Evolutionary conservation across 306 rosid species (phyloP).

Genomic region (Sindora glabra): DNA sequence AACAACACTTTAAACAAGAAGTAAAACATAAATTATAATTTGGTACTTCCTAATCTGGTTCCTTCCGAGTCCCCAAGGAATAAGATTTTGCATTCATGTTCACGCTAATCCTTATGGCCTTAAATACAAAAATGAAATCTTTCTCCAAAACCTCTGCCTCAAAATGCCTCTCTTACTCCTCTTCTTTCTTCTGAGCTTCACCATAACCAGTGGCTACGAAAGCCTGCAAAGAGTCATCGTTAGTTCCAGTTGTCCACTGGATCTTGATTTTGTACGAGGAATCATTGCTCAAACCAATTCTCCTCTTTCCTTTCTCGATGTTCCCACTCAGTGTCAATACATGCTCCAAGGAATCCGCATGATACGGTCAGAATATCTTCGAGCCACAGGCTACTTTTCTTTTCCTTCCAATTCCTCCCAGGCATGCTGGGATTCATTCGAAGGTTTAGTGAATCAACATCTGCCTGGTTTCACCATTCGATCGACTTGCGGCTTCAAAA

Average conservation of each 20-base stretch:
- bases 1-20: no score
- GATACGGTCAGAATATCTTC: slow-evolving; percentile 11
- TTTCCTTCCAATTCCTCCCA: slow-evolving; percentile 12
- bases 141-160: background rate
- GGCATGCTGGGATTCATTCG: slow-evolving; percentile 18
- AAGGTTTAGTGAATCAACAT: slow-evolving; percentile 15
- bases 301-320: background rate
- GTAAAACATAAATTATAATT: no score
- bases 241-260: background rate
- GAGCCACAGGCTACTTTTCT: slow-evolving; percentile 36
- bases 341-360: slow-evolving; percentile 9
- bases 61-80: no score
- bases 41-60: no score
- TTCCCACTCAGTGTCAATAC: background rate
- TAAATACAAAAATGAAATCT: no score
- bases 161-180: background rate
- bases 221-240: background rate
- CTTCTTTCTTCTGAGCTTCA: background rate
- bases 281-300: background rate
- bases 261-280: background rate
- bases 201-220: background rate
- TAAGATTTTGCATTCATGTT: no score
- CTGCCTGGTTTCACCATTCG: slow-evolving; percentile 9
- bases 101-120: no score
- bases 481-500: slow-evolving; percentile 16